Percentiles rank a stretch among this genome's conserved stretches.
Evolutionary conservation across 2,329 filamentous ascomycete species (phyloP).

Genomic region (Trichothecium sympodiale): DNA sequence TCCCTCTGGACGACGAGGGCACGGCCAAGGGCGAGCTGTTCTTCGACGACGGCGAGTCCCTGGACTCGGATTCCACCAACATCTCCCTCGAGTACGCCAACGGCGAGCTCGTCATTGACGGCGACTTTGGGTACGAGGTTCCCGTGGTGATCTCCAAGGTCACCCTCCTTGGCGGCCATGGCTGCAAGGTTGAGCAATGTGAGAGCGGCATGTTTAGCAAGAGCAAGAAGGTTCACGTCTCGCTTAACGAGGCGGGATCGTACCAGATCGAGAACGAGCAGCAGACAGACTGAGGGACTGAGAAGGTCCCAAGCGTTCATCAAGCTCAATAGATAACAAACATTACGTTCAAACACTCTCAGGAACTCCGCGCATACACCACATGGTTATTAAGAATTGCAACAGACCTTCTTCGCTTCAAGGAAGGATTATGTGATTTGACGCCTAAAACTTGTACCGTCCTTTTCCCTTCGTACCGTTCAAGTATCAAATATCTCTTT

Average conservation of each 20-base stretch:
- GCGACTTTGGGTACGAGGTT: conserved; percentile 41
- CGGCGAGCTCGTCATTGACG: conserved; percentile 37
- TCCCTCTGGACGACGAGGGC: conserved; percentile 53
- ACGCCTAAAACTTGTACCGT: too few species aligned
- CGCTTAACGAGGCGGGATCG: conserved; percentile 7
- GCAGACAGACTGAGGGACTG: too few species aligned
- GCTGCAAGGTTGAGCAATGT: conserved; percentile 3
- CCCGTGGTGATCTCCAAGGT: conserved; percentile 33
- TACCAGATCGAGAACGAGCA: too few species aligned
- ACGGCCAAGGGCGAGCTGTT: conserved; percentile 59
- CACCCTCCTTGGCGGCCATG: conserved; percentile 27
- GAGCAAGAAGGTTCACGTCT: conserved; percentile 6
- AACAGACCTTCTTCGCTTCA: too few species aligned
- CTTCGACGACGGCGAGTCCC: conserved; percentile 63
- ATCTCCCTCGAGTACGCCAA: conserved; percentile 47
- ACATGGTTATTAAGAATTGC: too few species aligned
- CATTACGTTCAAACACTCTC: too few species aligned
- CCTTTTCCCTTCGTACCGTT: too few species aligned
- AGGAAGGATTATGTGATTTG: too few species aligned
- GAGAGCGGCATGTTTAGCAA: conserved; percentile 3
- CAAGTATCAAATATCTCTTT: too few species aligned
- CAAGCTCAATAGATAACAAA: too few species aligned
- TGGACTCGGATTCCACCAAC: conserved; percentile 44
- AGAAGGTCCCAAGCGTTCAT: too few species aligned
- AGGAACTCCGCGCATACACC: too few species aligned